Base-by-base conservation (phyloP, 768 basidiomycete species). In the Epithele typhae region DNA sequence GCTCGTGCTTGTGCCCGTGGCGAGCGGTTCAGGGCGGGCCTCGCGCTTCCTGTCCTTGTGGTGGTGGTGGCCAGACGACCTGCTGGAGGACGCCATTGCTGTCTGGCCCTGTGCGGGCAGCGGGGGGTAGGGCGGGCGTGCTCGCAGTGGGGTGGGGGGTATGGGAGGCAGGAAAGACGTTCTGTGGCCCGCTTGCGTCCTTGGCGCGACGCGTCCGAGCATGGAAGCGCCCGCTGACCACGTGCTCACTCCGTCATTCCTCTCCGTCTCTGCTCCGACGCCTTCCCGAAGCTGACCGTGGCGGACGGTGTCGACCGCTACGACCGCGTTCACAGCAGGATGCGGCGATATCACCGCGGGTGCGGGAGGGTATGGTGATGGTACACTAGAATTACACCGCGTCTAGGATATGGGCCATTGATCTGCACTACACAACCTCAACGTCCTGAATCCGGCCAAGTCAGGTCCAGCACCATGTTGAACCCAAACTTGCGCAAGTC, bases 401-500 rank as follows among this genome's bases (percentile, higher is more conserved):
- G 5, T n/a, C 18, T 41, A 45, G 3, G 22, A 14, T 35, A 36
- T 9, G 5, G 5, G 11, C 14, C 14, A 23, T 22, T 14, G 8
- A 30, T 30, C 14, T n/a, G 8, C 27, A 7, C 27, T 30, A 7
- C 27, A 30, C 27, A 7, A 7, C 27, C 27, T 45, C 40, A 46
- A 37, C 38, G 39, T n/a, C 43, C 40, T 3, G 38, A 45, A 24
- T 19, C 48, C 40, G 75, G 73, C 87, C 86, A 89, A 39, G 82
- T 72, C 60, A 91, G 79, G 61, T 92, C 90, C 35, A 92, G 47
- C 32, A 89, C 68, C 47, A 91, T 66, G 35, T 78, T 80, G 36
- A 92, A 68, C 8, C 89, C 89, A 64, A 84, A 81, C 10, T 75
- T 74, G 22, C 82, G 77, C 50, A 92, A 63, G 60, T 92, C 88